phyloP scores from a whole-genome alignment of 176 grass and related monocot genomes.

The Canna indica region DNA sequence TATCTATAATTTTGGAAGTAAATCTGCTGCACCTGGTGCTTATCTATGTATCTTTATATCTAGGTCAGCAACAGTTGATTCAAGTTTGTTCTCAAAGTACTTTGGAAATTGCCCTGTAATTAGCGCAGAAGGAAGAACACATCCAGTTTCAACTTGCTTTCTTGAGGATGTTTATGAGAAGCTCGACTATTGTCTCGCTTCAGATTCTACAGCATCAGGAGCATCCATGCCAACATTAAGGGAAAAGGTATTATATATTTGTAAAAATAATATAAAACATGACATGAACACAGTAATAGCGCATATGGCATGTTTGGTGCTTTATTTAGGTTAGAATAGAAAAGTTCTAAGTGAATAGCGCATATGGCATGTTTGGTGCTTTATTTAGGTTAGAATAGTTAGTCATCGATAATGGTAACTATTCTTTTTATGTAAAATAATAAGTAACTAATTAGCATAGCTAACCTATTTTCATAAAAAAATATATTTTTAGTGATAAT shows the following conservation, averaged over 20 bases:
- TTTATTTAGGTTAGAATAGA: too few species aligned
- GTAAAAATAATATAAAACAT: too few species aligned
- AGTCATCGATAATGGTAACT: too few species aligned
- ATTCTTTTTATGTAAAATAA: not conserved
- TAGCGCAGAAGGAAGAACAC: slow-evolving; percentile 92
- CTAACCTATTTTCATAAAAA: not conserved
- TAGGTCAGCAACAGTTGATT: slow-evolving; percentile 94
- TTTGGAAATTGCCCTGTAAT: slow-evolving; percentile 86
- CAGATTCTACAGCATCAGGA: slow-evolving; percentile 84
- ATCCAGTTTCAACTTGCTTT: slow-evolving; percentile 78
- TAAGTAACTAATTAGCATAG: not conserved
- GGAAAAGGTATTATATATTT: slow-evolving; percentile 46
- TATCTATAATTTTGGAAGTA: not conserved
- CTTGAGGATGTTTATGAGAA: slow-evolving; percentile 94
- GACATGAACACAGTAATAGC: too few species aligned
- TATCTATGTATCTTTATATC: slow-evolving; percentile 1
- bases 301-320: too few species aligned
- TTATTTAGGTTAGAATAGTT: too few species aligned
- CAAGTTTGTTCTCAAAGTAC: slow-evolving; percentile 79
- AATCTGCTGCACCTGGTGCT: not conserved
- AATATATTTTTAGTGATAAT: not conserved
- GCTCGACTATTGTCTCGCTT: slow-evolving; percentile 70
- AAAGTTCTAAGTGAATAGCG: not conserved
- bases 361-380: too few species aligned
- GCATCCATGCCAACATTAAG: slow-evolving; percentile 40